A percentile compares a stretch with the other conserved stretches of the same genome.
These are phyloP conservation scores for Neurospora discreta DNA, from an alignment of 495 filamentous ascomycete genomes.

Conservation along the genomic window DNA sequence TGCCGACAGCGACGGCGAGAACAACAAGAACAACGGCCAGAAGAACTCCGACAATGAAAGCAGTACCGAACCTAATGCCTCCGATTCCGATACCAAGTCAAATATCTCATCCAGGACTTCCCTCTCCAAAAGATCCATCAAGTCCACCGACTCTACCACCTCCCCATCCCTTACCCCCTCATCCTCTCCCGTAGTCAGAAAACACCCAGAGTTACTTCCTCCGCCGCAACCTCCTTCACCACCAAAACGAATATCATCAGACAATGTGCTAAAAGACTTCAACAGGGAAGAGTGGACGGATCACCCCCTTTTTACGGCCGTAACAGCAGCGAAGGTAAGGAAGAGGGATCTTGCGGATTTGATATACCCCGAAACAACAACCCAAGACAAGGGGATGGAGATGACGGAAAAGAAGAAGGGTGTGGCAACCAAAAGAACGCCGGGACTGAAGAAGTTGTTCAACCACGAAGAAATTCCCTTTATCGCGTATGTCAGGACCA, in stretches of 20 bases:
- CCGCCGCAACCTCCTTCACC: not conserved
- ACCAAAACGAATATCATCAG: not conserved
- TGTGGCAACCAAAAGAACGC: too few species aligned
- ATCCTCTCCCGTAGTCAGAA: not conserved
- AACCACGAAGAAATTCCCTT: not conserved
- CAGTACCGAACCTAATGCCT: not conserved
- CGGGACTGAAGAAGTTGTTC: not conserved
- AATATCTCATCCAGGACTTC: not conserved
- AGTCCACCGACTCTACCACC: not conserved
- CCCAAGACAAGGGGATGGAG: too few species aligned
- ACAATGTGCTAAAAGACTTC: not conserved
- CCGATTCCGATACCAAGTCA: not conserved
- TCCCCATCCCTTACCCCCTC: not conserved
- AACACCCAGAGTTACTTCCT: not conserved
- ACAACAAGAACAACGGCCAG: too few species aligned
- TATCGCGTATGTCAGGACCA: not conserved
- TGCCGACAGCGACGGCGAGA: not conserved
- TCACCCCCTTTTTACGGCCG: not conserved
- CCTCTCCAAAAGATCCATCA: not conserved
- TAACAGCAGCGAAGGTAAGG: not conserved
- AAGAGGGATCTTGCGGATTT: not conserved
- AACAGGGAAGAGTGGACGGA: not conserved
- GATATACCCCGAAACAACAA: not conserved
- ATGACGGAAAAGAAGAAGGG: too few species aligned
- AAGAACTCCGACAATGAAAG: not conserved